A percentile compares a stretch with the other conserved stretches of the same genome.
Evolutionary conservation across 805 yeast species (phyloP).

Genomic region (Grigorovia jiainica): DNA sequence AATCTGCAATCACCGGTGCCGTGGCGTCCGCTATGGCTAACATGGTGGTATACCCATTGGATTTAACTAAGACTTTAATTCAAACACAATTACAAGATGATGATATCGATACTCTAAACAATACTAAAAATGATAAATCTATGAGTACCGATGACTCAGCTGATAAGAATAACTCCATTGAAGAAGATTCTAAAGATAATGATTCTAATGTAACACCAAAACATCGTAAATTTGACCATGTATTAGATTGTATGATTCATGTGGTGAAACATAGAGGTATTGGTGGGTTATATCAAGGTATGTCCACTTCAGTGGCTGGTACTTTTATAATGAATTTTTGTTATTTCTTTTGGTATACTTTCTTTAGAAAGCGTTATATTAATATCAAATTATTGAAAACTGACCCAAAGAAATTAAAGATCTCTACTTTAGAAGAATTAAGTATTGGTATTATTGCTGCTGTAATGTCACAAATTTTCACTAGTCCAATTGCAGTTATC

Average conservation of each 20-base stretch:
- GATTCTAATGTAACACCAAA: background rate
- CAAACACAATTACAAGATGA: constrained; percentile 48
- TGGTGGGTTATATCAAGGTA: constrained; percentile 63
- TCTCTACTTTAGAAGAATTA: constrained; percentile 54
- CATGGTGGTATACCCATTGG: constrained; percentile 71
- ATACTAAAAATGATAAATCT: background rate
- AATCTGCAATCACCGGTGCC: constrained; percentile 75
- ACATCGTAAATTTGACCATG: constrained; percentile 38
- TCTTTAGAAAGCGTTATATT: constrained; percentile 50
- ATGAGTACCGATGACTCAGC: background rate
- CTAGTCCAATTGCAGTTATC: constrained; percentile 72
- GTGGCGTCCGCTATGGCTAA: constrained; percentile 75
- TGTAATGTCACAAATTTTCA: constrained; percentile 67
- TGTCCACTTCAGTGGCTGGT: constrained; percentile 56
- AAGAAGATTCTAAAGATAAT: constrained; percentile 3
- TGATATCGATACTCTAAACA: background rate
- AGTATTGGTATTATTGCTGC: constrained; percentile 74
- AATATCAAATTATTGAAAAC: background rate
- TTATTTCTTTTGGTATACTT: constrained; percentile 81
- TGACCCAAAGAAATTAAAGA: constrained; percentile 21
- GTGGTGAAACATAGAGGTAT: constrained; percentile 52
- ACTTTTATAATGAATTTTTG: constrained; percentile 72
- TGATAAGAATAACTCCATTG: background rate
- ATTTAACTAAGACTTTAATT: constrained; percentile 63
- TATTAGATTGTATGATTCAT: constrained; percentile 52